A percentile compares a stretch with the other conserved stretches of the same genome.
Conservation (phyloP, 441 rosid genomes). For the Lepidium campestre region DNA sequence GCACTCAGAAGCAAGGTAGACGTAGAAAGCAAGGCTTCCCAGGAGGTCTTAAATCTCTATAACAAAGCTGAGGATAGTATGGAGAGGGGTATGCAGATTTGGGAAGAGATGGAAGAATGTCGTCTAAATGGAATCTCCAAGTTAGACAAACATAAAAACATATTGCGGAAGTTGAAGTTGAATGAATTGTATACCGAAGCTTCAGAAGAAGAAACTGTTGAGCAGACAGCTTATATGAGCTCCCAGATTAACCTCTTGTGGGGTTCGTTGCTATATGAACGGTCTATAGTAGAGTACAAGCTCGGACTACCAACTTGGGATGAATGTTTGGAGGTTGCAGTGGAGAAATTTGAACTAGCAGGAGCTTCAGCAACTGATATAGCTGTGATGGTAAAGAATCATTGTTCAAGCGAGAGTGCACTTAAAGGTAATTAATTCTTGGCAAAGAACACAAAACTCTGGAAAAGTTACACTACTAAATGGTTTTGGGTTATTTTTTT, state of each 20-base stretch:
- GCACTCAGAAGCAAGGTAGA: conserved; percentile 65
- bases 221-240: conserved; percentile 74
- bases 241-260: conserved; percentile 87
- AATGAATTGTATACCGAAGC: conserved; percentile 50
- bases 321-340: conserved; percentile 90
- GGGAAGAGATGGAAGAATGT: conserved; percentile 84
- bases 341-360: conserved; percentile 91
- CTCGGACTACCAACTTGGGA: conserved; percentile 85
- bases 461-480: not conserved
- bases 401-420: conserved; percentile 71
- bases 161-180: conserved; percentile 60
- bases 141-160: conserved; percentile 44
- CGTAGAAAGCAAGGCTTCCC: conserved; percentile 52
- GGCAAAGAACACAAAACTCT: not conserved
- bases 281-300: conserved; percentile 82
- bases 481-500: not conserved
- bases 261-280: conserved; percentile 92
- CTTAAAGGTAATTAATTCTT: conserved; percentile 56
- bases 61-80: conserved; percentile 87
- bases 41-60: conserved; percentile 75
- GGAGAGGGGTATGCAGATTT: conserved; percentile 90
- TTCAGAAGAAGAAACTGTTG: conserved; percentile 58
- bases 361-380: conserved; percentile 92
- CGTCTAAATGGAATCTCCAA: conserved; percentile 60
- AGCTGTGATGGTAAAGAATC: conserved; percentile 93